Evolutionary conservation across 2,329 filamentous ascomycete species (phyloP).

Genomic region (Bipolaris oryzae): DNA sequence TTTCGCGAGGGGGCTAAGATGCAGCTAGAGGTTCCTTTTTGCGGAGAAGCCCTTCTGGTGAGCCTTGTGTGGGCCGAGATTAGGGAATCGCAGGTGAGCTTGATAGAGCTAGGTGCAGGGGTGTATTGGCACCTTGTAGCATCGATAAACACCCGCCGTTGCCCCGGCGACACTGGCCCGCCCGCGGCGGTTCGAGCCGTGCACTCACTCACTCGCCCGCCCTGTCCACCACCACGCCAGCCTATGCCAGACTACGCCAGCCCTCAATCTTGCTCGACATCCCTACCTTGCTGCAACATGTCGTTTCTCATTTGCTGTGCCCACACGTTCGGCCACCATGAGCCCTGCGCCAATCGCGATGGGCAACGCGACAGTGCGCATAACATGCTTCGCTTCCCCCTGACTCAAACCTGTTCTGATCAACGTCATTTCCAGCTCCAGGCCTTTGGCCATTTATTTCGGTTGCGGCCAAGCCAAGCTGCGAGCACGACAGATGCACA

Average conservation of each 20-base stretch:
- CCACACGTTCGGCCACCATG: not conserved
- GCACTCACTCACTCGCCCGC: slow-evolving; percentile 17
- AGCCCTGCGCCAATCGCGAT: slow-evolving; percentile 2
- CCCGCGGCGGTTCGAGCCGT: slow-evolving; percentile 17
- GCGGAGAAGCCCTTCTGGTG: slow-evolving; percentile 36
- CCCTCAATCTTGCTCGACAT: slow-evolving; percentile 14
- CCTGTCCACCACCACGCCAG: not conserved
- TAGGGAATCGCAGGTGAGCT: slow-evolving; percentile 20
- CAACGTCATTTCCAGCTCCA: slow-evolving; percentile 9
- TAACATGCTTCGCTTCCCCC: not conserved
- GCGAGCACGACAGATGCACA: slow-evolving; percentile 1
- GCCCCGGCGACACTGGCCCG: slow-evolving; percentile 20
- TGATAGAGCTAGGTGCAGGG: slow-evolving; percentile 11
- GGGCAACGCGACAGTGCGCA: slow-evolving; percentile 7
- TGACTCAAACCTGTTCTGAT: not conserved
- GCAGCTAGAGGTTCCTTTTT: slow-evolving; percentile 36
- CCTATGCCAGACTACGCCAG: not conserved
- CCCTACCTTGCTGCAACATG: slow-evolving; percentile 12
- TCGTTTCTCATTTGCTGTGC: slow-evolving; percentile 3
- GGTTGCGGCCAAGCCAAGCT: not conserved
- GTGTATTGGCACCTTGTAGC: slow-evolving; percentile 13
- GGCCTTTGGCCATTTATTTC: not conserved
- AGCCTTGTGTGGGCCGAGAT: slow-evolving; percentile 32
- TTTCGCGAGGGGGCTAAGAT: slow-evolving; percentile 25
- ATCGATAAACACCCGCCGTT: slow-evolving; percentile 30